Evolutionary conservation across 306 rosid genomes (phyloP), one percentile per base, ranked within the genome.

Genomic region (Cicer chorassanicum): DNA sequence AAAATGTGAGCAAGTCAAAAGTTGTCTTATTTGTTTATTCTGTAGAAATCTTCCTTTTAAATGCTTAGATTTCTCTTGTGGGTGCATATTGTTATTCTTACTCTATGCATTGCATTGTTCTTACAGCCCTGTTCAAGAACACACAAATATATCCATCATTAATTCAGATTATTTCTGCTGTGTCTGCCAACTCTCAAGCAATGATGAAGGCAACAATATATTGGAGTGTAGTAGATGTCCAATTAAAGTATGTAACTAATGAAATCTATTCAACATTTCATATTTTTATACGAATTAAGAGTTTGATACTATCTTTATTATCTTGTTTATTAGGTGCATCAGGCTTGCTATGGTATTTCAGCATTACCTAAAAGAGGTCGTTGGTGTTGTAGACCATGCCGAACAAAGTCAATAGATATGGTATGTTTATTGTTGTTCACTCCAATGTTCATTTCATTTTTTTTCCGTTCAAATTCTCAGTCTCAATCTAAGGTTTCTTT

Each of bases 341-440:
- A 85, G 67, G 93, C 91, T 49, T 87, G 93, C 83, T 87, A 87
- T 75, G 93, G 93, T 15, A 72, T 89, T 36, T 75, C 88, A 42
- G 80, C 82, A 81, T 41, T 81, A 62, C 93, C 93, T 34, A 89
- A 85, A 70, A 85, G 82, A 69, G 87, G 86, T 43, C 62, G 11
- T 46, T 87, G 93, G 93, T 81, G 70, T 74, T 89, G 93, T 84
- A 83, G 93, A 73, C 91, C 91, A 34, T 89, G 93, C 81, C 79
- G 81, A 45, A 63, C 86, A 51, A 82, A 68, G 68, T 87, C 91
- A 46, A 81, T 73, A 78, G 74, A 85, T 80, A 89, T 75, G 79
- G 93, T 87, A 81, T 68, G 74, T 42, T 42, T 34, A 42, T 65
- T 50, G 5, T 43, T 42, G 11, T 36, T 78, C 34, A 41, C 8